phyloP scores from a whole-genome alignment of 257 asterid species.

The Gardenia jasminoides region DNA sequence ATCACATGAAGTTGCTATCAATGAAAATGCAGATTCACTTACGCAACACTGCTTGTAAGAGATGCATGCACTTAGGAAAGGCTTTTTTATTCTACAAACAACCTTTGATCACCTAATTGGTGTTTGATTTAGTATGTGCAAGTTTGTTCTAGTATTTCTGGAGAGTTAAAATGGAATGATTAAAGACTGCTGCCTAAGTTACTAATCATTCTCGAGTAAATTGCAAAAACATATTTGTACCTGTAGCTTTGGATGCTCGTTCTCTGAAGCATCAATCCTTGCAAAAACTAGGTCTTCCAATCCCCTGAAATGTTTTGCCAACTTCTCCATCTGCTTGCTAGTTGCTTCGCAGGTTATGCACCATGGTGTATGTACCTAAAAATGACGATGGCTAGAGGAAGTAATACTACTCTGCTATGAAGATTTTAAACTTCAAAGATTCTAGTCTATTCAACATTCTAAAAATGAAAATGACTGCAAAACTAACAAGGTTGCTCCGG shows the following conservation, averaged over 20 bases:
- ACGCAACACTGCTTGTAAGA: background rate
- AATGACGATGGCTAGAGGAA: background rate
- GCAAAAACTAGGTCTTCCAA: constrained; percentile 71
- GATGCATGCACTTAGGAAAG: background rate
- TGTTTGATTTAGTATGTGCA: background rate
- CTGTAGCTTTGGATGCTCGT: constrained; percentile 82
- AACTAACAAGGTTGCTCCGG: background rate
- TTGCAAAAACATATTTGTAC: constrained; percentile 25
- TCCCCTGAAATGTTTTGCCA: constrained; percentile 96
- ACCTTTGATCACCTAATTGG: background rate
- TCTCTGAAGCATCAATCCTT: constrained; percentile 80
- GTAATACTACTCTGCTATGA: background rate
- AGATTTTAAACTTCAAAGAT: background rate
- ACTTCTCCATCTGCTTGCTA: constrained; percentile 85
- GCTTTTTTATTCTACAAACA: background rate
- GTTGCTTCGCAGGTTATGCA: constrained; percentile 85
- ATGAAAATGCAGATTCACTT: background rate
- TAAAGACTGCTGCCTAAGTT: background rate
- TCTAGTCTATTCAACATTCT: background rate
- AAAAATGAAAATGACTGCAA: background rate
- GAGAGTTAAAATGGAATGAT: background rate
- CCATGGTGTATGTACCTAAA: constrained; percentile 92
- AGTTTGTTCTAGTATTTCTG: background rate
- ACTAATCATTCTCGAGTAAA: background rate
- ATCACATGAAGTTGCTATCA: background rate